phyloP scores from a whole-genome alignment of 768 basidiomycete genomes.

The Cystobasidium ongulense region DNA sequence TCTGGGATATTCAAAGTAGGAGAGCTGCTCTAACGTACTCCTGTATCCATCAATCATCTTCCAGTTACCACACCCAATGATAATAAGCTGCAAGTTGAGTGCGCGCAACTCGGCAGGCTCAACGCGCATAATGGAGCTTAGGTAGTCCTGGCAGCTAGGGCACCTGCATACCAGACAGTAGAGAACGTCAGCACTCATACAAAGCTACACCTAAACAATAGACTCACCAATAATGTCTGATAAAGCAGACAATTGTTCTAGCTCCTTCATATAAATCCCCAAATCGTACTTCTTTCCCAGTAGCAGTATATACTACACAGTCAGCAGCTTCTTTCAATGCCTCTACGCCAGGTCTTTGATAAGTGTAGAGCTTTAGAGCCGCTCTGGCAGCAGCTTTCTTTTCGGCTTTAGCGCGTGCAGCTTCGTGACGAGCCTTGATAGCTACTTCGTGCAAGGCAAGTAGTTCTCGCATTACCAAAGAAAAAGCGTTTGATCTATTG shows the following conservation, averaged over 20 bases:
- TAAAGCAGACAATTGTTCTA: constrained; percentile 29
- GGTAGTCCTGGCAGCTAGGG: constrained; percentile 26
- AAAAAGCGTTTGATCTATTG: neutral
- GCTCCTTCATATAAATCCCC: constrained; percentile 21
- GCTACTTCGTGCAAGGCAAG: neutral
- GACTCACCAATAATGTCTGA: constrained; percentile 28
- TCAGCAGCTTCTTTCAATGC: constrained; percentile 10
- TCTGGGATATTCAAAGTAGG: neutral
- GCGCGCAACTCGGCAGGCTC: constrained; percentile 9
- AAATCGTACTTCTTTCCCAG: constrained; percentile 8
- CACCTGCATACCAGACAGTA: constrained; percentile 4
- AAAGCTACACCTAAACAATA: neutral
- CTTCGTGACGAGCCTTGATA: neutral
- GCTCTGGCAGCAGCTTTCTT: neutral
- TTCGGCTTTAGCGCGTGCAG: neutral
- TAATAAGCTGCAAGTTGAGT: constrained; percentile 18
- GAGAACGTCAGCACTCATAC: neutral
- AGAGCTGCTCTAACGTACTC: constrained; percentile 18
- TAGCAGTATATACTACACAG: neutral
- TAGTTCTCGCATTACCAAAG: neutral
- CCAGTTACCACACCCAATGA: constrained; percentile 21
- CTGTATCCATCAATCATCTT: constrained; percentile 27
- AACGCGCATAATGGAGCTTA: constrained; percentile 22
- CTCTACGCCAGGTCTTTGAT: neutral
- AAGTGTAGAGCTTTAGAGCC: neutral